Base-by-base conservation (phyloP, 208 protist genomes). In the Tritrichomonas musculus region DNA sequence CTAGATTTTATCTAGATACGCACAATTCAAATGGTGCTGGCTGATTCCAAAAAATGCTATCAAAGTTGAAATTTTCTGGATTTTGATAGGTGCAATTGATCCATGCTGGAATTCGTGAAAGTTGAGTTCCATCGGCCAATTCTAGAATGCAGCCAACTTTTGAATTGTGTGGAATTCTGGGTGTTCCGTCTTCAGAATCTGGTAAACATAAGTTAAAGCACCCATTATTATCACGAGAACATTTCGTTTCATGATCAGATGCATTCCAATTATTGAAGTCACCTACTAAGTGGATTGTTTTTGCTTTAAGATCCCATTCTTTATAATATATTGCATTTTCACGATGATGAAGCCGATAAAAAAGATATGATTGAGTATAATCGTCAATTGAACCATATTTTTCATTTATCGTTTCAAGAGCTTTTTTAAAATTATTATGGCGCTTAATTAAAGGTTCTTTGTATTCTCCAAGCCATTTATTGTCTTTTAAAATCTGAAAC, bases 21-120 rank as follows among this genome's bases (percentile, higher is more conserved):
- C 53, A 84, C 96, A 27, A 65, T 95, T 94, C 17, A 77, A 96
- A 96, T 75, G 69, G 50, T 30, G 95, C 30, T 0, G 72, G 36
- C 69, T 95, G 96, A 69, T 95, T 94, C 95, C 95, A 96, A 73
- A 95, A 96, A 14, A 96, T 65, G 53, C 93, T 95, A 65, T 88
- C 53, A 33, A 93, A 80, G 47, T 93, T 53, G 66, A 92, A 60
- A 20, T 88, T 65, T 44, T 92, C 92, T 92, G 57, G 65, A 39
- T 93, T 80, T 93, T 93, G 92, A 41, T 39, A 75, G 0, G 41
- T 33, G 73, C 55, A 65, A 50, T 92, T 80, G 50, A 88, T 88
- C 92, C 92, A 93, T 11, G 92, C 92, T 65, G 92, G 92, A 60
- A 80, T 93, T 33, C 82, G 25, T 0, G 50, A 47, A 64, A 65